phyloP scores from a whole-genome alignment of 1,139 yeast species.

The Scheffersomyces segobiensis region DNA sequence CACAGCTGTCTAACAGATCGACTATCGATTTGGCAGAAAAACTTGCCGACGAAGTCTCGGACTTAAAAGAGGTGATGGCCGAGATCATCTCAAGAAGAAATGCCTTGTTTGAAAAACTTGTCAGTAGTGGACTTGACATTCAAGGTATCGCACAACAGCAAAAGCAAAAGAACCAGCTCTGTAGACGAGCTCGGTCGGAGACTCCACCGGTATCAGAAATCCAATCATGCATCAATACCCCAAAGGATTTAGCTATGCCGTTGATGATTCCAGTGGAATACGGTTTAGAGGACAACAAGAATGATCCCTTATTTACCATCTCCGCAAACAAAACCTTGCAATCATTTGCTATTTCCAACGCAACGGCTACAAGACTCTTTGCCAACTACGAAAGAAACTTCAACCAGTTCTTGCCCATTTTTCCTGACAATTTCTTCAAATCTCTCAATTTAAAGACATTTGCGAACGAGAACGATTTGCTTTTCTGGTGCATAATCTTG shows the following conservation, averaged over 20 bases:
- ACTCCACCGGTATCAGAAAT: conserved; percentile 21
- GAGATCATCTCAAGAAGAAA: conserved; percentile 24
- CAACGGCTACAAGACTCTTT: conserved; percentile 31
- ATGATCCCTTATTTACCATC: conserved; percentile 16
- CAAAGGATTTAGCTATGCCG: conserved; percentile 5
- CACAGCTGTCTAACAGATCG: conserved; percentile 27
- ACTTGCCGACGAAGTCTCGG: conserved; percentile 30
- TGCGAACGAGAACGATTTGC: conserved; percentile 32
- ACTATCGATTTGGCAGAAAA: conserved; percentile 30
- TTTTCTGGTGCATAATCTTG: conserved; percentile 45
- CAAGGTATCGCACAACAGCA: neutral
- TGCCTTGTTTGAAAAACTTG: conserved; percentile 23
- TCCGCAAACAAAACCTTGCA: conserved; percentile 13
- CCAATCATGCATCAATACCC: conserved; percentile 29
- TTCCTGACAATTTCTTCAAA: conserved; percentile 39
- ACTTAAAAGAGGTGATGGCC: conserved; percentile 28
- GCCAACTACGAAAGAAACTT: conserved; percentile 32
- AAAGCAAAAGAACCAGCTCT: conserved; percentile 3
- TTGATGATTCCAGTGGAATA: conserved; percentile 8
- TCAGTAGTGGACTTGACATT: conserved; percentile 16
- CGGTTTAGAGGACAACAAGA: conserved; percentile 12
- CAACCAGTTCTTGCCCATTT: conserved; percentile 40
- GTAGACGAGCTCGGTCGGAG: conserved; percentile 4
- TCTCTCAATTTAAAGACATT: conserved; percentile 22
- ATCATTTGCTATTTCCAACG: conserved; percentile 26